Base-by-base conservation (phyloP, 1,284 basidiomycete genomes). In the Boletus subluridellus region DNA sequence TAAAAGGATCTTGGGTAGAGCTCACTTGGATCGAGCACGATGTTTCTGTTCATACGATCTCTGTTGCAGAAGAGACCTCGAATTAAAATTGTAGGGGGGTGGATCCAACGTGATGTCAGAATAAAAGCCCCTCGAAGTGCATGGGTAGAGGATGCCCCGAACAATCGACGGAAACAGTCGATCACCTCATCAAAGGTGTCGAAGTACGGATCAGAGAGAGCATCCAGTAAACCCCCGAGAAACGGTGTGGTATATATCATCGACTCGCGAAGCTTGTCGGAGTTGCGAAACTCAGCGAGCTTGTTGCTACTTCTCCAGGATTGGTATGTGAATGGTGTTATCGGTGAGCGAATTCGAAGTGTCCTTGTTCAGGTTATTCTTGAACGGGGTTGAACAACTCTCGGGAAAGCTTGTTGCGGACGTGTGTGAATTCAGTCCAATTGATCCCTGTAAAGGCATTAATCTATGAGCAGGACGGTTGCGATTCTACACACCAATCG, bases 261-360 rank as follows among this genome's bases (percentile, higher is more conserved):
- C 2, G 24, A 9, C 17, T n/a, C 45, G 49, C 24, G 35, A 45
- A 21, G 21, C 2, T 21, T 21, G 24, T 51, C 50, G 50, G 51
- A 52, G 51, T 52, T 52, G 51, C 15, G 30, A 52, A 52, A 51
- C 51, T 52, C 51, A 52, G 51, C 51, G 51, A 52, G 11, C 14
- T 51, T n/a, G 17, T 32, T 32, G 46, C 2, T 17, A 24, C 32
- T 34, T 32, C 45, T 17, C 30, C 32, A 24, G 11, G 30, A 50
- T 50, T 17, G 30, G 21, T 9, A 10, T 17, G 9, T 15, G 12
- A 21, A 32, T 12, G 14, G 35, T 9, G n/a, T 7, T 12, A 11
- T 26, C n/a, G 11, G 28, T 9, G 14, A 30, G 17, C n/a, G 12
- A 32, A n/a, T 32, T 21, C 11, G 6, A 49, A 11, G 12, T 47